These are phyloP conservation scores for Sugiyamaella americana DNA, from an alignment of 805 yeast genomes.

Conservation along the genomic window DNA sequence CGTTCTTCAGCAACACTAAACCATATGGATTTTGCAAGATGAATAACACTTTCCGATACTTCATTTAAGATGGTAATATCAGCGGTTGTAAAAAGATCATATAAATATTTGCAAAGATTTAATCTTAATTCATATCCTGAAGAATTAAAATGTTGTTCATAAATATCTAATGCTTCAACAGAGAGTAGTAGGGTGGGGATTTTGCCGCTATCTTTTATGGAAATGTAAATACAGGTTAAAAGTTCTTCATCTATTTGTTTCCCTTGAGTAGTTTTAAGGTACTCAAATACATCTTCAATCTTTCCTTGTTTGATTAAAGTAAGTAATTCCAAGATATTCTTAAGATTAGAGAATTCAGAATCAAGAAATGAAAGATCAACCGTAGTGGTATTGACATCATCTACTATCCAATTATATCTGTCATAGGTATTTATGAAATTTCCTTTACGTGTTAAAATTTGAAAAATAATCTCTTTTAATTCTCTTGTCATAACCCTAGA, in stretches of 20 bases:
- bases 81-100: conserved; percentile 1
- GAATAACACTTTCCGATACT: not conserved
- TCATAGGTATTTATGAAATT: not conserved
- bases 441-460: not conserved
- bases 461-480: not conserved
- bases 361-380: not conserved
- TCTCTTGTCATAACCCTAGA: not conserved
- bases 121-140: conserved; percentile 3
- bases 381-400: not conserved
- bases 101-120: not conserved
- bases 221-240: not conserved
- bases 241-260: not conserved
- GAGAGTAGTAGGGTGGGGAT: not conserved
- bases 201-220: too few species aligned
- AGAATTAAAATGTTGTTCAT: conserved; percentile 6
- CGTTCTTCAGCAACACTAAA: conserved; percentile 49
- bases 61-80: not conserved
- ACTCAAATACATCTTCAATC: not conserved
- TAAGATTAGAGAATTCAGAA: not conserved
- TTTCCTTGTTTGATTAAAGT: not conserved
- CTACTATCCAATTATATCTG: not conserved
- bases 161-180: not conserved
- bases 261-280: not conserved
- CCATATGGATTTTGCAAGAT: conserved; percentile 43
- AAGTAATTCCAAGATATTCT: not conserved